Conservation (phyloP, 805 yeast species). For the Candida nanaspora region DNA sequence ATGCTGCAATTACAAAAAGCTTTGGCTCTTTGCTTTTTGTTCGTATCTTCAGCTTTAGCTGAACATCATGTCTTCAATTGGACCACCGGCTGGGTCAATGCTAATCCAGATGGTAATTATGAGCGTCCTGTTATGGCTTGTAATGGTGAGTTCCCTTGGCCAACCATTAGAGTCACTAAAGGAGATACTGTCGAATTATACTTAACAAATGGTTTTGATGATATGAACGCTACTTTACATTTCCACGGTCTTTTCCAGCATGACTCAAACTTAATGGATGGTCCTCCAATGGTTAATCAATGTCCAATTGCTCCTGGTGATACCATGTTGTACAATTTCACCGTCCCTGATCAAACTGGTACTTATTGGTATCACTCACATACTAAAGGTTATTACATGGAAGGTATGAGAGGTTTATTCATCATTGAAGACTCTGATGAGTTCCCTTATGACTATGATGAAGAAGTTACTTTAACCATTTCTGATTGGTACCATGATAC, state of each 20-base stretch:
- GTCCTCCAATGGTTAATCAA: constrained; percentile 81
- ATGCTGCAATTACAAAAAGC: too few relatives aligned
- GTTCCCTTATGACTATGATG: constrained; percentile 71
- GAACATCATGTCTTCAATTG: constrained; percentile 58
- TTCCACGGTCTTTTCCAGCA: constrained; percentile 91
- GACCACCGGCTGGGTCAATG: constrained; percentile 59
- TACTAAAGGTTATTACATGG: constrained; percentile 83
- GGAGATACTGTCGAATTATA: constrained; percentile 75
- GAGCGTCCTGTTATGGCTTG: constrained; percentile 42
- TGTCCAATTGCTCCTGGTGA: constrained; percentile 87
- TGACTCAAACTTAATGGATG: constrained; percentile 77
- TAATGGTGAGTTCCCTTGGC: constrained; percentile 72
- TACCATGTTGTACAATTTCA: constrained; percentile 72
- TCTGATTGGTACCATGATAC: constrained; percentile 85
- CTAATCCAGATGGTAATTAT: constrained; percentile 45
- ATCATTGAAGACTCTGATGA: constrained; percentile 60
- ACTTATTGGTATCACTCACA: constrained; percentile 98
- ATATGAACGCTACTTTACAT: constrained; percentile 72
- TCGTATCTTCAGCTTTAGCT: constrained; percentile 21
- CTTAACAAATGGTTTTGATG: constrained; percentile 66
- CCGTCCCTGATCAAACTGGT: constrained; percentile 78
- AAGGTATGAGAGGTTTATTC: constrained; percentile 80
- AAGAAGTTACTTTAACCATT: constrained; percentile 61
- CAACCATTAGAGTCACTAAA: constrained; percentile 64
- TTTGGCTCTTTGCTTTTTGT: too few relatives aligned